Base-by-base conservation (phyloP, 192 early-diverging fungal genomes). In the Coemansia sp. region DNA sequence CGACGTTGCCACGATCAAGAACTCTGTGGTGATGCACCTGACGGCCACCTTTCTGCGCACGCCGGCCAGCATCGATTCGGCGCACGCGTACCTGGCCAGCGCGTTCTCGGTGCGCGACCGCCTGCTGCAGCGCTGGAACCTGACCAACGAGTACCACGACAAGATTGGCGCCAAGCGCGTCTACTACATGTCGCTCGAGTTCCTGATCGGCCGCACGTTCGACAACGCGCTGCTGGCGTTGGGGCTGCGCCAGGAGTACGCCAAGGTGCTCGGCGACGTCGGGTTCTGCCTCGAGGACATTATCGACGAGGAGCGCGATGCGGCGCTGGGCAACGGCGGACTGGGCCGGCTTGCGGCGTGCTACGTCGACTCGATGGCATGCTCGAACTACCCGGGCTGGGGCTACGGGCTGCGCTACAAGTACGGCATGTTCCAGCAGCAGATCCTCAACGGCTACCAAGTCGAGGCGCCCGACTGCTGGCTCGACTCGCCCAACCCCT, bases 361-460 rank as follows among this genome's bases (percentile, higher is more conserved):
- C 77, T 99, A 96, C 67, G 94, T 99, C 89, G 93, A 98, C 79
- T 97, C 96, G 35, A 74, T 98, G 74, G 95, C 97, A 32, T 94
- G 94, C 59, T 76, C 93, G 22, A 91, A 98, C 76, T 94, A 94
- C 64, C 96, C 97, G 22, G 94, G 91, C 32, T 95, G 96, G 94
- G 94, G 97, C 64, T 99, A 99, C 63, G 97, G 97, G 51, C 90
- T 99, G 62, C 90, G 97, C 38, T 99, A 97, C 86, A 93, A 90
- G 59, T 99, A 99, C 81, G 97, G 97, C 74, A 98, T 99, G 85
- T 99, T 99, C 87, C 91, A 99, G 83, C 97, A 99, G 83, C 87
- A 90, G 79, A 94, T 98, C 68, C 85, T 94, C 45, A 95, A 99
- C 66, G 97, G 97, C 6, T 96, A 91, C 80, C 97, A 99, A 76